Percentiles rank a stretch among this genome's conserved stretches.
phyloP scores from a whole-genome alignment of 2,329 filamentous ascomycete genomes.

The Geoglossum cookeanum region DNA sequence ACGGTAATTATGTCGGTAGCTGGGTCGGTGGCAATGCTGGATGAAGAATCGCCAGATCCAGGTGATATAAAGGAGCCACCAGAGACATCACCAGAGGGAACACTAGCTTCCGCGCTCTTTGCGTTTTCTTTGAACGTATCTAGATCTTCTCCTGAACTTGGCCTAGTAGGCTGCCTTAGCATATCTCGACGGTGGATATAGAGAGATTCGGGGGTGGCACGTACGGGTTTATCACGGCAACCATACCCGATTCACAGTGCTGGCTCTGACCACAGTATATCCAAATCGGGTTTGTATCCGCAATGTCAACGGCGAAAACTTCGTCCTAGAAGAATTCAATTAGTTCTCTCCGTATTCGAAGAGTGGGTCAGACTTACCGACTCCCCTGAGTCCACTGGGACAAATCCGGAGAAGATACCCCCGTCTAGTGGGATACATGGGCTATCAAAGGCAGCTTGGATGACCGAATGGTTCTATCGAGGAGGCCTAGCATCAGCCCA shows the following conservation, averaged over 20 bases:
- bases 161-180: neutral
- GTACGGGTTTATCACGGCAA: conserved; percentile 58
- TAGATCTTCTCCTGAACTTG: neutral
- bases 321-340: neutral
- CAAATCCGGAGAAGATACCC: neutral
- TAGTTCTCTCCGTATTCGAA: neutral
- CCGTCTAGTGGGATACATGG: conserved; percentile 33
- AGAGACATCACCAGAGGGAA: neutral
- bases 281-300: conserved; percentile 54
- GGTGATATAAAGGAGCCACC: neutral
- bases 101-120: neutral
- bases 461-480: conserved; percentile 52
- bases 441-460: conserved; percentile 53
- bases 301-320: conserved; percentile 33
- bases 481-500: neutral
- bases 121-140: neutral
- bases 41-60: neutral
- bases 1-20: too few relatives aligned
- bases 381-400: neutral
- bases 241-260: conserved; percentile 61
- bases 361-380: neutral
- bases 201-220: conserved; percentile 14
- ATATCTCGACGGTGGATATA: neutral
- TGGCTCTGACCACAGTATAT: conserved; percentile 55
- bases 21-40: too few relatives aligned